Conservation (phyloP, 768 basidiomycete genomes). For the Hericium alpestre region DNA sequence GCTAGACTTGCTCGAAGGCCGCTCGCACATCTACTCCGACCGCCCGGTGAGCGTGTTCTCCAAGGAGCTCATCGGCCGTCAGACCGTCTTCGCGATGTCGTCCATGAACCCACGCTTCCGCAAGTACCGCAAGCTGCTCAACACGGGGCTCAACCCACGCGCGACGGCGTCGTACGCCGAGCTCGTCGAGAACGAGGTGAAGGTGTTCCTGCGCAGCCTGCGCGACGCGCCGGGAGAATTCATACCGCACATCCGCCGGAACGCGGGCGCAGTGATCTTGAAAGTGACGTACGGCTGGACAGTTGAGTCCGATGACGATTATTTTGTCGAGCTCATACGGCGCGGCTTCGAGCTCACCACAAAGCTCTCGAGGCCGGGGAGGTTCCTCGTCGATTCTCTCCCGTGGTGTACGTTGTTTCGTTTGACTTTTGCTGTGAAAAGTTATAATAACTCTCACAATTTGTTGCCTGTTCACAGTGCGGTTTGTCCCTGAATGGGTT, state of each 20-base stretch:
- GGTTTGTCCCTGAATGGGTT: slow-evolving; percentile 19
- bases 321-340: background rate
- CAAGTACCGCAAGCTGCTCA: background rate
- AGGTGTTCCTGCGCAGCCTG: slow-evolving; percentile 19
- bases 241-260: slow-evolving; percentile 27
- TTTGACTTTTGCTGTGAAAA: slow-evolving; percentile 11
- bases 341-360: background rate
- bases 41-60: slow-evolving; percentile 22
- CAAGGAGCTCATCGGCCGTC: background rate
- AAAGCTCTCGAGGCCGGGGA: background rate
- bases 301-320: background rate
- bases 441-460: background rate
- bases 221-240: slow-evolving; percentile 29
- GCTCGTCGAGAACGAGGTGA: background rate
- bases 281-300: background rate
- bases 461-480: slow-evolving; percentile 8
- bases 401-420: slow-evolving; percentile 18
- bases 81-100: slow-evolving; percentile 1
- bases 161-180: background rate
- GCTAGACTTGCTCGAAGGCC: slow-evolving; percentile 37
- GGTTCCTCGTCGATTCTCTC: background rate
- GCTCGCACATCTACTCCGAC: slow-evolving; percentile 36
- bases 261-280: slow-evolving; percentile 9
- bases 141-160: slow-evolving; percentile 3
- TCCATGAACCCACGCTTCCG: slow-evolving; percentile 2